Evolutionary conservation across 2,329 filamentous ascomycete species (phyloP).

Genomic region (Ceratocystis destructans): DNA sequence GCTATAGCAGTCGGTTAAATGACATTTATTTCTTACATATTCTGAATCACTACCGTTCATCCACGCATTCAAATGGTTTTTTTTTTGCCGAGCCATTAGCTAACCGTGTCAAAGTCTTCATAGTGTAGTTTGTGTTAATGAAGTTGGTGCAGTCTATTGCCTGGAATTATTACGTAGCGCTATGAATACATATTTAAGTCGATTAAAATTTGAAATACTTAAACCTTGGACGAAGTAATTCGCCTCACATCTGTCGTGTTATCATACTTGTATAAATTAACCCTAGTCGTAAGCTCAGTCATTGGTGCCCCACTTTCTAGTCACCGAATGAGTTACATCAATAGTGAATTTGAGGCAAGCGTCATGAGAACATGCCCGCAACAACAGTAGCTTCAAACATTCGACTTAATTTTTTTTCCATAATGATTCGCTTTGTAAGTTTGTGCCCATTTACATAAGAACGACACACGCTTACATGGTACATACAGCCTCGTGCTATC

Average conservation of each 20-base stretch:
- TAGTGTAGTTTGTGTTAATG: not conserved
- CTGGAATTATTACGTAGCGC: too few species aligned
- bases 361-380: not conserved
- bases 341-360: not conserved
- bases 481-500: constrained; percentile 54
- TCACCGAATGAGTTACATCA: not conserved
- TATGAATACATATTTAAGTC: too few species aligned
- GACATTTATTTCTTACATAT: constrained; percentile 99
- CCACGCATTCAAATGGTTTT: not conserved
- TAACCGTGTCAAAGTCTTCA: not conserved
- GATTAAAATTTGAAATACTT: too few species aligned
- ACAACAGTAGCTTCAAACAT: not conserved
- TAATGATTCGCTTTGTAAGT: constrained; percentile 37
- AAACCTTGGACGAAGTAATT: too few species aligned
- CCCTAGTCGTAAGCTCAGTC: not conserved
- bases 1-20: constrained; percentile 62
- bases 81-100: not conserved
- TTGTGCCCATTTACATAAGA: not conserved
- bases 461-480: not conserved
- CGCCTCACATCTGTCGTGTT: too few species aligned
- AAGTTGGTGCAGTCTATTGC: not conserved
- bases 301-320: not conserved
- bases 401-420: constrained; percentile 19
- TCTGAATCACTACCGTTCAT: constrained; percentile 48
- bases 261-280: not conserved